These are phyloP conservation scores for Persicaria maculosa DNA, from an alignment of 148 eudicot genomes.

Conservation along the genomic window DNA sequence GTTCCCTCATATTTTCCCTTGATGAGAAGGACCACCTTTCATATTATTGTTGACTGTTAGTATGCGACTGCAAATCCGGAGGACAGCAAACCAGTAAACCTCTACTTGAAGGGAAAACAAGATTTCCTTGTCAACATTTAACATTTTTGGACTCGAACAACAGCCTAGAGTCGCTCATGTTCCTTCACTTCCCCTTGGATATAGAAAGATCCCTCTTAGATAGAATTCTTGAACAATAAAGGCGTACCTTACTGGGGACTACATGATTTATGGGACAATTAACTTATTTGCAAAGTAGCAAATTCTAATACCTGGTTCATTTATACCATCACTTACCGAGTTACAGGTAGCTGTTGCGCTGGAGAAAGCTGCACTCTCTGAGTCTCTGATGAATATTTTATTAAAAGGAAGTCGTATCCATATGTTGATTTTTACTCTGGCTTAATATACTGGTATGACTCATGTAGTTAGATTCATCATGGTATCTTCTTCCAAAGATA, in stretches of 20 bases:
- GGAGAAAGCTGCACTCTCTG: conserved; percentile 93
- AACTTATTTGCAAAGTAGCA: neutral
- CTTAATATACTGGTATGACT: conserved; percentile 76
- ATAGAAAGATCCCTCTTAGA: neutral
- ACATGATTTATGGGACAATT: neutral
- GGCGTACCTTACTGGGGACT: neutral
- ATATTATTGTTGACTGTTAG: neutral
- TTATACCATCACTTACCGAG: neutral
- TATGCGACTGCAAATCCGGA: neutral
- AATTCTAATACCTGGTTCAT: neutral
- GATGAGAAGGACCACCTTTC: neutral
- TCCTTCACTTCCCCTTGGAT: neutral
- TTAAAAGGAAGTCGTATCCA: conserved; percentile 89
- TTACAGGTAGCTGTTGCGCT: conserved; percentile 91
- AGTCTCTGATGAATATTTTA: conserved; percentile 63
- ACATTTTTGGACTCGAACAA: neutral
- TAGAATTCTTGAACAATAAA: neutral
- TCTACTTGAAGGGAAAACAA: neutral
- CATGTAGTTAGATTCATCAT: neutral
- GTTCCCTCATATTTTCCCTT: too few relatives aligned
- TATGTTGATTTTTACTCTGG: conserved; percentile 99
- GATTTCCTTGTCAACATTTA: neutral
- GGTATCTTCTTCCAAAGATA: neutral
- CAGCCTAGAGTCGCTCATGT: neutral
- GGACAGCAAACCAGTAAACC: neutral